These are phyloP conservation scores for Aquilaria malaccensis DNA, from an alignment of 345 rosid species.

Conservation along the genomic window DNA sequence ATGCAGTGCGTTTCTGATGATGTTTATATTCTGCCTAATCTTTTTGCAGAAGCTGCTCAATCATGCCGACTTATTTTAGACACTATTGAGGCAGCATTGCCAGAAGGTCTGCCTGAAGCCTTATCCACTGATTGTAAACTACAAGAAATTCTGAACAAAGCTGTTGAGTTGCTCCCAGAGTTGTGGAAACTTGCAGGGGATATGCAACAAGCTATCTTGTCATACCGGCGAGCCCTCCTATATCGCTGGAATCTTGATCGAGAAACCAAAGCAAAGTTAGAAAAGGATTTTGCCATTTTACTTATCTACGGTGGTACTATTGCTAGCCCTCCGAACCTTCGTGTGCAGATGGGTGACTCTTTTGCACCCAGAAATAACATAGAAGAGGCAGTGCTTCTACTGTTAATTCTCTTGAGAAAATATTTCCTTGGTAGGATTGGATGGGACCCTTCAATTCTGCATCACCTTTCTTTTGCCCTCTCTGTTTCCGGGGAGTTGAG, in stretches of 20 bases:
- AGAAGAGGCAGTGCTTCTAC: constrained; percentile 61
- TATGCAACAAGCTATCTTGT: constrained; percentile 46
- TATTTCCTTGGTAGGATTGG: constrained; percentile 32
- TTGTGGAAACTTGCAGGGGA: constrained; percentile 57
- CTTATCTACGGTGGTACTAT: constrained; percentile 62
- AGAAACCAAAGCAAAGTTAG: constrained; percentile 45
- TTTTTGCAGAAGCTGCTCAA: constrained; percentile 61
- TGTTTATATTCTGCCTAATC: not conserved
- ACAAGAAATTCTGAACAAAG: constrained; percentile 52
- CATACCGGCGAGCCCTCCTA: constrained; percentile 58
- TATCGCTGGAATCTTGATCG: constrained; percentile 55
- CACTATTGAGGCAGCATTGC: constrained; percentile 59
- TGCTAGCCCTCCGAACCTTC: constrained; percentile 59
- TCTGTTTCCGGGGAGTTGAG: constrained; percentile 45
- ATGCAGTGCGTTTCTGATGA: too few species aligned
- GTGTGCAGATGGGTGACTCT: constrained; percentile 49
- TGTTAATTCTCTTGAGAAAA: constrained; percentile 47
- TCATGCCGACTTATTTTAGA: constrained; percentile 63
- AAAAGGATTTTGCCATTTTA: constrained; percentile 54
- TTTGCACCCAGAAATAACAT: constrained; percentile 65
- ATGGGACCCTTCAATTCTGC: constrained; percentile 66
- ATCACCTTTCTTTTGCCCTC: constrained; percentile 64
- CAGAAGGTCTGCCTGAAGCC: constrained; percentile 59
- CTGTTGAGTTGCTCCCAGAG: constrained; percentile 69
- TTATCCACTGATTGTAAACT: constrained; percentile 36